Percentiles rank a stretch among this genome's conserved stretches.
Conservation (phyloP, 768 basidiomycete genomes). For the Suillus placidus region DNA sequence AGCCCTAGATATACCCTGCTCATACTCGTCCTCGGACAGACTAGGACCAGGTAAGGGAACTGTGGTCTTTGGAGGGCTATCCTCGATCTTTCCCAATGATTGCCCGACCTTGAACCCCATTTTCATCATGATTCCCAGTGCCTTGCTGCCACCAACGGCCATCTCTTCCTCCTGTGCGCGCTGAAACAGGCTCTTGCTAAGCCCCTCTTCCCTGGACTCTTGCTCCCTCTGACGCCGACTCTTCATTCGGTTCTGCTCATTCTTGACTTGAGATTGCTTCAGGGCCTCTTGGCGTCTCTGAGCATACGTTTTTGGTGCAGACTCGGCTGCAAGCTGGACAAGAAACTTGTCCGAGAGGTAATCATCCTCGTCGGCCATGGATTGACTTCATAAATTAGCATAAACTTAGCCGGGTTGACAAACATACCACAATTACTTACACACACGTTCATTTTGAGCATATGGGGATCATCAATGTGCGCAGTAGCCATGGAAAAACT, state of each 20-base stretch:
- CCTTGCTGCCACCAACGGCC: slow-evolving; percentile 59
- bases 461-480: slow-evolving; percentile 21
- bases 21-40: neutral
- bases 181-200: slow-evolving; percentile 81
- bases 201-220: slow-evolving; percentile 76
- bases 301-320: slow-evolving; percentile 63
- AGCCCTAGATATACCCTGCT: slow-evolving; percentile 4
- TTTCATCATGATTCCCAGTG: slow-evolving; percentile 88
- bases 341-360: slow-evolving; percentile 91
- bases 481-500: slow-evolving; percentile 29
- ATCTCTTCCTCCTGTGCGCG: slow-evolving; percentile 65
- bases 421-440: slow-evolving; percentile 21
- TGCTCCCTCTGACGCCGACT: slow-evolving; percentile 65
- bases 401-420: slow-evolving; percentile 13
- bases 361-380: slow-evolving; percentile 81
- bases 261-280: slow-evolving; percentile 58
- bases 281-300: slow-evolving; percentile 70
- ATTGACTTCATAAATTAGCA: slow-evolving; percentile 4
- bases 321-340: slow-evolving; percentile 35
- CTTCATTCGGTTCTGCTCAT: slow-evolving; percentile 69
- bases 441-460: neutral
- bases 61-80: slow-evolving; percentile 15
- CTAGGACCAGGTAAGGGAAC: slow-evolving; percentile 10
- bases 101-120: slow-evolving; percentile 92
- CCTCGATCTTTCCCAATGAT: slow-evolving; percentile 57